Base-by-base conservation (phyloP, 768 basidiomycete genomes). In the Russula sp. region DNA sequence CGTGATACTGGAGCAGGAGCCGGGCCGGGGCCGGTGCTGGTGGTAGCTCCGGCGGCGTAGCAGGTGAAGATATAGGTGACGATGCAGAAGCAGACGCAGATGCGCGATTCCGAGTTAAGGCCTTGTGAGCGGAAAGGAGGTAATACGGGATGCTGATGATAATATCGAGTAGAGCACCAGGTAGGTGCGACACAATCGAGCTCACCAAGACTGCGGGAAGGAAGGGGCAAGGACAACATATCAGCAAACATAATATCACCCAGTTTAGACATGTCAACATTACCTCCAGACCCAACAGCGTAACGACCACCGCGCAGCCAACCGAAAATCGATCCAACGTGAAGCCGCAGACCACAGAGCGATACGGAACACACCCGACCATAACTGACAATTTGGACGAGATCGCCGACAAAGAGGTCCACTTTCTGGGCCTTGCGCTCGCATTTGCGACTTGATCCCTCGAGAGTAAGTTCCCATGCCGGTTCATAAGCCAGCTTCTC, bases 211-310 rank as follows among this genome's bases (percentile, higher is more conserved):
- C 91, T 90, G 69, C n/a, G 52, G n/a, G 46, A 60, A 66, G n/a
- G 57, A 69, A 22, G 13, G 62, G 49, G 30, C 36, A 28, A 68
- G 64, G 13, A 53, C 9, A 52, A 48, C 14, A 57, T n/a, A 38
- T 64, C 38, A 64, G 56, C 18, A 42, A 60, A 24, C 14, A 38
- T 14, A 51, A 2, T 11, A 34, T 24, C 22, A 34, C 22, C 11
- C 28, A 26, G 46, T 20, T 32, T 28, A 44, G 28, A 36, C 34
- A 53, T 18, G 59, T 24, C 28, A 0, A 36, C 22, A 83, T 70
- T 71, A 92, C 90, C 89, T 74, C 91, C 92, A 57, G 92, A 87
- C 62, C 92, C 92, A 61, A 93, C 76, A 22, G 84, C 81, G 70
- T 90, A 83, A 42, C 89, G 75, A 59, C 89, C 83, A 2, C 90